These are phyloP conservation scores for Globisporangium recalcitrans DNA, from an alignment of 352 stramenopile genomes.

Conservation along the genomic window DNA sequence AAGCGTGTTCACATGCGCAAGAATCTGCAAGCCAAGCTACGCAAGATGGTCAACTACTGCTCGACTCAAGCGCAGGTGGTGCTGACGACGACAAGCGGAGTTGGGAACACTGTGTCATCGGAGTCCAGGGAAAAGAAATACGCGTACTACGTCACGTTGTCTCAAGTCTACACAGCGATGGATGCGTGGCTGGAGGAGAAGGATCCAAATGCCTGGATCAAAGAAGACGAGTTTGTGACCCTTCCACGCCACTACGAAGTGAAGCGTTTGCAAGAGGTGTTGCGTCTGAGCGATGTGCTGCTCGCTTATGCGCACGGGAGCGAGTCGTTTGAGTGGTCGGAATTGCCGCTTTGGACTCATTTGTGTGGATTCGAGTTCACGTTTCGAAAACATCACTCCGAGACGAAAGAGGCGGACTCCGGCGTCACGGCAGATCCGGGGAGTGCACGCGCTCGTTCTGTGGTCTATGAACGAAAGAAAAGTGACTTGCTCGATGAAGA, in stretches of 20 bases:
- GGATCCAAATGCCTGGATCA: constrained; percentile 75
- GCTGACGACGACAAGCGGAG: constrained; percentile 32
- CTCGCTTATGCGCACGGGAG: constrained; percentile 28
- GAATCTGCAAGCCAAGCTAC: constrained; percentile 49
- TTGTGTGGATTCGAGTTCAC: constrained; percentile 71
- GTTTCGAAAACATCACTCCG: constrained; percentile 15
- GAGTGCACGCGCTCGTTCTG: neutral
- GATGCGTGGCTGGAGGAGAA: constrained; percentile 81
- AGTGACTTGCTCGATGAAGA: constrained; percentile 44
- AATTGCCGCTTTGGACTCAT: constrained; percentile 57
- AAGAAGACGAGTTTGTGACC: constrained; percentile 59
- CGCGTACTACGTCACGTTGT: constrained; percentile 47
- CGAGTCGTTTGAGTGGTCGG: constrained; percentile 36
- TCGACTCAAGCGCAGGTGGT: constrained; percentile 61
- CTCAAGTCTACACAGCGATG: constrained; percentile 78
- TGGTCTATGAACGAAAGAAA: constrained; percentile 1
- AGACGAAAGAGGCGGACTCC: neutral
- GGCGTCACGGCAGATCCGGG: neutral
- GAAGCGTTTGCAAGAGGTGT: constrained; percentile 56
- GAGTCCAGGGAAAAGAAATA: constrained; percentile 50
- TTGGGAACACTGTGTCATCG: neutral
- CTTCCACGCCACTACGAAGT: constrained; percentile 77
- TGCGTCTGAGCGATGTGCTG: constrained; percentile 60
- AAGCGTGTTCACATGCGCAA: constrained; percentile 46
- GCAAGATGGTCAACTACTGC: constrained; percentile 51